Base-by-base conservation (phyloP, 1,139 yeast species). In the Lodderomyces oxycetoniae region DNA sequence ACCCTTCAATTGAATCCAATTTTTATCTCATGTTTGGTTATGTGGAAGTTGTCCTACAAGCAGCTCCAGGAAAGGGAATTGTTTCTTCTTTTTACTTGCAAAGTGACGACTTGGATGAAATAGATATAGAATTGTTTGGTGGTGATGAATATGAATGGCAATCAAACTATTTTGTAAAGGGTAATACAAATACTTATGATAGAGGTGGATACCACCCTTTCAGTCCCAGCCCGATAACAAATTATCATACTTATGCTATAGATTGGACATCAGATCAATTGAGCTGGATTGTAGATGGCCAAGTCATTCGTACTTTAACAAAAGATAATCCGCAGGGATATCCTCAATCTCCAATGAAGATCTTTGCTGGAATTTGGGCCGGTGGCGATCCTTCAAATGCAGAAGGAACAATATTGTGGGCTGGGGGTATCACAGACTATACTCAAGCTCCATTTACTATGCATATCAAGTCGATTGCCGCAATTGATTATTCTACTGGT, bases 21-120 rank as follows among this genome's bases (percentile, higher is more conserved):
- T 86, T 84, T 52, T 85, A 85, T 57, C 74, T 87, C 43, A 83
- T 87, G 89, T 87, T 79, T 58, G 96, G 96, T 35, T 77, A 77
- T 45, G 76, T 86, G 14, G 93, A 85, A 53, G 88, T 79, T 7
- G 69, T 67, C 2, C 54, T 84, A 40, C 73, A 79, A 52, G 83
- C 91, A 12, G 88, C 91, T 3, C 61, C 71, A 14, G 95, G 95
- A 17, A 57, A 57, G 29, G 96, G 95, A 40, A 70, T 87, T 26
- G 75, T 87, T 15, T 83, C 95, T 0, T 78, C 89, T 2, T 79
- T 86, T 49, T 86, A 79, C 46, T 65, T 87, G 40, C 94, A 86
- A 55, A 79, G 88, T 46, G 95, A 87, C 54, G 94, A 82, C 48
- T 63, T 80, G 43, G 96, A 87, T 57, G 96, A 87, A 60, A 77